These are phyloP conservation scores for Beauveria scarabaeidicola DNA, from an alignment of 2,329 filamentous ascomycete species.

Conservation along the genomic window DNA sequence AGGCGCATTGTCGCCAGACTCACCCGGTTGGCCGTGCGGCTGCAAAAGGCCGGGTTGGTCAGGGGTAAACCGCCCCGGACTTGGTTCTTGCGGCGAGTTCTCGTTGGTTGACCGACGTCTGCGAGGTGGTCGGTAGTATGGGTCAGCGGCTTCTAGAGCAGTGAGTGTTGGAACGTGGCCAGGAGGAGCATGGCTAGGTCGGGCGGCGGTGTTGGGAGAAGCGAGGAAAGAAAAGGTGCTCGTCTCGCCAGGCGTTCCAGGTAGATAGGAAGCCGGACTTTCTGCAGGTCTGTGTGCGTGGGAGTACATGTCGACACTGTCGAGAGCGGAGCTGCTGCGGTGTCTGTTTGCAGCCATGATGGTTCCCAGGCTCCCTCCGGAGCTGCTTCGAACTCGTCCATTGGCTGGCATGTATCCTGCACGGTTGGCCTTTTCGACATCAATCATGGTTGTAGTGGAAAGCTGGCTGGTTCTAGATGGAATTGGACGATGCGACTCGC, in stretches of 20 bases:
- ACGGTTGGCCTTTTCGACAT: conserved; percentile 57
- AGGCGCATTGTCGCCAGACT: conserved; percentile 32
- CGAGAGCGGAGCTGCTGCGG: conserved; percentile 47
- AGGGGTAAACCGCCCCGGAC: conserved; percentile 18
- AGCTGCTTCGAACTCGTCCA: conserved; percentile 52
- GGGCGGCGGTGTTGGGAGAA: conserved; percentile 41
- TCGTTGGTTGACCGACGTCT: conserved; percentile 52
- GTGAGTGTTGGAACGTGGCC: conserved; percentile 36
- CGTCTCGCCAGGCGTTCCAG: conserved; percentile 64
- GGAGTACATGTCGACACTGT: conserved; percentile 40
- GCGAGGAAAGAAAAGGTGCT: conserved; percentile 65
- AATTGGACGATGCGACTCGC: conserved; percentile 54
- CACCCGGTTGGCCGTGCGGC: conserved; percentile 22
- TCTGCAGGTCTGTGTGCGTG: conserved; percentile 40
- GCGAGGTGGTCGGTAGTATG: conserved; percentile 82
- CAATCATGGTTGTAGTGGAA: conserved; percentile 74
- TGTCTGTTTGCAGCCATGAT: conserved; percentile 36
- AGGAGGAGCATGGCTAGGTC: conserved; percentile 30
- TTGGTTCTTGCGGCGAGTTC: conserved; percentile 23
- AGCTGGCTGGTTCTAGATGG: conserved; percentile 70
- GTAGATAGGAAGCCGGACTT: conserved; percentile 57
- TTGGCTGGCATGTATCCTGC: conserved; percentile 43
- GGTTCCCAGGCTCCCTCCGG: conserved; percentile 48
- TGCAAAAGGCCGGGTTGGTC: conserved; percentile 33
- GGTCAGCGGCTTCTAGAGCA: conserved; percentile 53